phyloP scores from a whole-genome alignment of 495 filamentous ascomycete genomes.

The Penicillium chermesinum region DNA sequence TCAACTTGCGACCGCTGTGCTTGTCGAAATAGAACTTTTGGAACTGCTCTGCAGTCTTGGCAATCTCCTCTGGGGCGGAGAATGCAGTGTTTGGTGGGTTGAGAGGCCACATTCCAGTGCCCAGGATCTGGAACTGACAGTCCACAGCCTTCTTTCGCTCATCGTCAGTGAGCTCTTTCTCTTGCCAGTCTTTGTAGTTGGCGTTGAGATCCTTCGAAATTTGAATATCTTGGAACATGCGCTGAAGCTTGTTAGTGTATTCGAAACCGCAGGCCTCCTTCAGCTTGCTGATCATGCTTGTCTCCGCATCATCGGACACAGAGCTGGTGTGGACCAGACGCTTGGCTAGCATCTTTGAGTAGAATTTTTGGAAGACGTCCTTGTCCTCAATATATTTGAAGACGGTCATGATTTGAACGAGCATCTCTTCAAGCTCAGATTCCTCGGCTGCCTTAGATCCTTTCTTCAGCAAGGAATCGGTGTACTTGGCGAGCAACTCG shows the following conservation, averaged over 20 bases:
- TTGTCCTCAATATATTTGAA: conserved; percentile 99
- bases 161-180: conserved; percentile 56
- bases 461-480: conserved; percentile 91
- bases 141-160: conserved; percentile 61
- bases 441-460: conserved; percentile 87
- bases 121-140: conserved; percentile 79
- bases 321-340: conserved; percentile 91
- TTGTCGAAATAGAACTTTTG: conserved; percentile 89
- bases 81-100: conserved; percentile 79
- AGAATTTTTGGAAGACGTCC: conserved; percentile 99
- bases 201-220: conserved; percentile 95
- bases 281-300: conserved; percentile 98
- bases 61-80: conserved; percentile 76
- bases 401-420: conserved; percentile 97
- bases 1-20: conserved; percentile 92
- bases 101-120: conserved; percentile 97
- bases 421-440: conserved; percentile 81
- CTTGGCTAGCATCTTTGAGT: conserved; percentile 93
- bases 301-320: conserved; percentile 94
- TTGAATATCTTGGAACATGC: conserved; percentile 99
- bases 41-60: conserved; percentile 83
- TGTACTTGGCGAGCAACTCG: conserved; percentile 90
- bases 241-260: conserved; percentile 98
- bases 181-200: conserved; percentile 68
- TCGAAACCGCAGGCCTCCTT: conserved; percentile 99